A percentile compares a stretch with the other conserved stretches of the same genome.
phyloP scores from a whole-genome alignment of 352 stramenopile genomes.

The Phytophthora pinifolia region DNA sequence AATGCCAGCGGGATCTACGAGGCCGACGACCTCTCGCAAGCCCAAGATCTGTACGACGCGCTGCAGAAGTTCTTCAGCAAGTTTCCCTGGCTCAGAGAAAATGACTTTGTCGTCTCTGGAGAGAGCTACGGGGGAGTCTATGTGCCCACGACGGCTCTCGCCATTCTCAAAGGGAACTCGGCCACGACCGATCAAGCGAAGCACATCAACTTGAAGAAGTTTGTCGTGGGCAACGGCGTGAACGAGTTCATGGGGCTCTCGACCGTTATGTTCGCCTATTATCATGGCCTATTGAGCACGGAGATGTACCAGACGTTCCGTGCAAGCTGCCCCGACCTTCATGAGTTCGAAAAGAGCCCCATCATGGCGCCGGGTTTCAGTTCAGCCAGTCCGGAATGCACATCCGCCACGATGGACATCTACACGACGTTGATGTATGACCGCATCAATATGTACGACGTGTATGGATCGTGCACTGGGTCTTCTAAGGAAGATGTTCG shows the following conservation, averaged over 20 bases:
- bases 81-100: constrained; percentile 79
- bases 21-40: constrained; percentile 71
- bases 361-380: constrained; percentile 14
- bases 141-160: constrained; percentile 56
- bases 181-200: constrained; percentile 11
- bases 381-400: constrained; percentile 28
- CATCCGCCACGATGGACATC: constrained; percentile 27
- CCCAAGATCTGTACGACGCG: constrained; percentile 71
- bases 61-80: constrained; percentile 86
- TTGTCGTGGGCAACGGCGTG: constrained; percentile 80
- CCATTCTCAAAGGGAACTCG: constrained; percentile 55
- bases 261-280: constrained; percentile 75
- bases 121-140: constrained; percentile 85
- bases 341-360: constrained; percentile 47
- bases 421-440: constrained; percentile 37
- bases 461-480: constrained; percentile 58
- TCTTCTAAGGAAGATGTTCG: constrained; percentile 49
- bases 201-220: constrained; percentile 83
- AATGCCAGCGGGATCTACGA: constrained; percentile 63
- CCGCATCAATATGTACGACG: constrained; percentile 70
- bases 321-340: constrained; percentile 41
- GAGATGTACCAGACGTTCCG: constrained; percentile 62
- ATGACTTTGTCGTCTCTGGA: constrained; percentile 83
- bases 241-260: constrained; percentile 66
- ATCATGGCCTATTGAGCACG: constrained; percentile 73